Evolutionary conservation across 2,329 filamentous ascomycete species (phyloP).

Genomic region (Grosmannia penicillata): DNA sequence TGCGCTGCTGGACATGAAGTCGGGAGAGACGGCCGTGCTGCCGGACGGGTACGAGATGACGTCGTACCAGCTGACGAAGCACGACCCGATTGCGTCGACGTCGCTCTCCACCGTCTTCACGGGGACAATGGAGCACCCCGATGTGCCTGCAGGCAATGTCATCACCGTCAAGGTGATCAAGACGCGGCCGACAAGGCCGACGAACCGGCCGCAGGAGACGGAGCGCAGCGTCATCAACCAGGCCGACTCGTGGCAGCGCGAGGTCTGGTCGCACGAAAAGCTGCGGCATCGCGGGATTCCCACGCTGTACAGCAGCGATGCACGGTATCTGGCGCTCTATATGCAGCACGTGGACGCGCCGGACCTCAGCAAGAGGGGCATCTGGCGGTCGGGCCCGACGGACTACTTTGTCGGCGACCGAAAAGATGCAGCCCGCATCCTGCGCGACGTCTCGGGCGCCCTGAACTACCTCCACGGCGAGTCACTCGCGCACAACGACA

Average conservation of each 20-base stretch:
- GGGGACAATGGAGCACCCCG: constrained; percentile 29
- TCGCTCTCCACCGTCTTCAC: constrained; percentile 41
- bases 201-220: constrained; percentile 30
- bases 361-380: constrained; percentile 32
- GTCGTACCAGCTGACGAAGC: constrained; percentile 38
- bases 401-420: constrained; percentile 36
- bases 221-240: constrained; percentile 43
- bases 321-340: constrained; percentile 42
- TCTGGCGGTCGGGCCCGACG: constrained; percentile 31
- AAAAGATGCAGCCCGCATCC: constrained; percentile 34
- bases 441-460: constrained; percentile 38
- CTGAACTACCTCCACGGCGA: constrained; percentile 40
- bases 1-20: constrained; percentile 33
- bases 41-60: constrained; percentile 35
- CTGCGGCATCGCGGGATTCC: constrained; percentile 43
- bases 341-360: constrained; percentile 46
- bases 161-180: constrained; percentile 48
- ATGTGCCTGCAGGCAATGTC: constrained; percentile 31
- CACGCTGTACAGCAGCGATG: constrained; percentile 42
- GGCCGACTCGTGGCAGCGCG: constrained; percentile 44
- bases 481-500: constrained; percentile 43
- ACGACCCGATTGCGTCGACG: constrained; percentile 40
- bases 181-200: constrained; percentile 24
- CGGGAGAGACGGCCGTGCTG: constrained; percentile 33
- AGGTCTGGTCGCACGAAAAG: constrained; percentile 39